Conservation (phyloP, 1,139 yeast genomes). For the Pichia norvegensis region DNA sequence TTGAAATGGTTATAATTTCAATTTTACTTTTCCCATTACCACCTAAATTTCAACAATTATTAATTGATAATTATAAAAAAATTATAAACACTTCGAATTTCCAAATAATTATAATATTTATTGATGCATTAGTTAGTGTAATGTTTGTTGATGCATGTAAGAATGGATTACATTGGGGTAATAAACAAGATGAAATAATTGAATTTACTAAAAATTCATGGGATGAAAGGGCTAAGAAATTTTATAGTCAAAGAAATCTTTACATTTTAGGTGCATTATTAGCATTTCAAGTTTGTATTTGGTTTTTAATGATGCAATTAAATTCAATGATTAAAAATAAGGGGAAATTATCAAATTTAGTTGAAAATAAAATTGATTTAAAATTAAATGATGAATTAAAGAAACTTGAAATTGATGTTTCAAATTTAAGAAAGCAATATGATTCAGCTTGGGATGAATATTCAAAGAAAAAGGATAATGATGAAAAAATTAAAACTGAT, state of each 20-base stretch:
- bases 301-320: slow-evolving; percentile 49
- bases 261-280: slow-evolving; percentile 66
- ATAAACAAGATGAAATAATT: slow-evolving; percentile 8
- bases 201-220: slow-evolving; percentile 17
- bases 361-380: background rate
- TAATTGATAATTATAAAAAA: slow-evolving; percentile 35
- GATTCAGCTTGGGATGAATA: slow-evolving; percentile 46
- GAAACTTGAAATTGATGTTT: slow-evolving; percentile 39
- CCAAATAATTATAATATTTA: slow-evolving; percentile 42
- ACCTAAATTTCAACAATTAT: slow-evolving; percentile 39
- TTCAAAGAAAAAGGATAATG: slow-evolving; percentile 32
- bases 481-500: slow-evolving; percentile 1
- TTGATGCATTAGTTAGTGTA: slow-evolving; percentile 35
- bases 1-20: slow-evolving; percentile 48
- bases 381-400: slow-evolving; percentile 33
- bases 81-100: slow-evolving; percentile 36
- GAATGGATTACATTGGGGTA: slow-evolving; percentile 22
- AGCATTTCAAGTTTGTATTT: slow-evolving; percentile 51
- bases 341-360: slow-evolving; percentile 14
- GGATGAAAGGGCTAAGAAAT: slow-evolving; percentile 33
- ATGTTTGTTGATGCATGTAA: slow-evolving; percentile 48
- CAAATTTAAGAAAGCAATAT: slow-evolving; percentile 46
- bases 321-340: slow-evolving; percentile 54
- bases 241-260: slow-evolving; percentile 63
- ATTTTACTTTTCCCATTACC: slow-evolving; percentile 59